A percentile compares a stretch with the other conserved stretches of the same genome.
These are phyloP conservation scores for Casaregolazyma lundiana DNA, from an alignment of 1,139 yeast species.

Conservation along the genomic window DNA sequence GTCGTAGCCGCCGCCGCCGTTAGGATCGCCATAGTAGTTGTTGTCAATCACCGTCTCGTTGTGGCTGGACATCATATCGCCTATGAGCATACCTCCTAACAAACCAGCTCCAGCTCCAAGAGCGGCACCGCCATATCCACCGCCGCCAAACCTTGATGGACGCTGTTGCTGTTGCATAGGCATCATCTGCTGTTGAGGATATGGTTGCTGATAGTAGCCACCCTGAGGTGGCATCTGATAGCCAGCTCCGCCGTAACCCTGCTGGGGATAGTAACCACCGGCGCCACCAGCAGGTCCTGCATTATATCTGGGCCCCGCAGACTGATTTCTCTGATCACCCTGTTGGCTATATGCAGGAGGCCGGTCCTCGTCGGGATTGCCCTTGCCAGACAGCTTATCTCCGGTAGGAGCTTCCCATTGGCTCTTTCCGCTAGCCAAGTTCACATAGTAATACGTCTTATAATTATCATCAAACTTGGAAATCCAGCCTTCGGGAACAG, in stretches of 20 bases:
- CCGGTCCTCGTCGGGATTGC: conserved; percentile 2
- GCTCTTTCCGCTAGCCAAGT: conserved; percentile 64
- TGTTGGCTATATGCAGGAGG: conserved; percentile 19
- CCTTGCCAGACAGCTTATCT: not conserved
- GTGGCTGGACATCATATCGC: conserved; percentile 37
- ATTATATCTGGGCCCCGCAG: conserved; percentile 6
- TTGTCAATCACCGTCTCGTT: conserved; percentile 27
- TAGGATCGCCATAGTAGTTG: conserved; percentile 28
- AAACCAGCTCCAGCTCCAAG: conserved; percentile 81
- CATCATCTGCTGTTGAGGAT: conserved; percentile 27
- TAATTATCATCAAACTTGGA: conserved; percentile 83
- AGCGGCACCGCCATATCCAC: conserved; percentile 42
- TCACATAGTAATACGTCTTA: conserved; percentile 61
- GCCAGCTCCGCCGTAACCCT: conserved; percentile 24
- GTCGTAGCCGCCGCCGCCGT: conserved; percentile 14
- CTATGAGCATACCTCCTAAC: conserved; percentile 64
- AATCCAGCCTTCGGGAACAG: conserved; percentile 57
- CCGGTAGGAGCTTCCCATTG: conserved; percentile 69
- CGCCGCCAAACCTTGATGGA: conserved; percentile 22
- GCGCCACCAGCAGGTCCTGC: conserved; percentile 11
- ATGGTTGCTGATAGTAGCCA: conserved; percentile 25
- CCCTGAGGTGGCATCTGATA: conserved; percentile 15
- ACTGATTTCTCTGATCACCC: conserved; percentile 27
- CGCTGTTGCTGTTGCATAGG: conserved; percentile 28
- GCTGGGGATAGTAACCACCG: conserved; percentile 18